phyloP scores from a whole-genome alignment of 108 stramenopile genomes.

The Conticribra weissflogii region DNA sequence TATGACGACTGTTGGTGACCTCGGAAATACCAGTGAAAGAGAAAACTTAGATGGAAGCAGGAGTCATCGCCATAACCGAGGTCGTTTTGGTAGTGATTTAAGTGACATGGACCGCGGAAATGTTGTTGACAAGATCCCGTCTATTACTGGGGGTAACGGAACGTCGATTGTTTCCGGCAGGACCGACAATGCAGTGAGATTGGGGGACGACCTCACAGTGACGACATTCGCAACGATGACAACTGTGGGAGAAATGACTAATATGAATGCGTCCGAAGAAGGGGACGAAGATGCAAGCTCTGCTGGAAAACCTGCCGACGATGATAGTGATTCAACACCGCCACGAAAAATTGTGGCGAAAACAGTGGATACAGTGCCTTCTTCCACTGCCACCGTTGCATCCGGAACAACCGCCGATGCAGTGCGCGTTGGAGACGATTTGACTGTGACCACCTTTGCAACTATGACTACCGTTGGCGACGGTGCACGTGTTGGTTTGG shows the following conservation, averaged over 20 bases:
- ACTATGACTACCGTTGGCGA: conserved; percentile 13
- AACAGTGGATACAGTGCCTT: neutral
- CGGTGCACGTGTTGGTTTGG: conserved; percentile 2
- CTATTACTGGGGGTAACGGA: conserved; percentile 1
- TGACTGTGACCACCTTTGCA: conserved; percentile 23
- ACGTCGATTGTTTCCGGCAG: conserved; percentile 21
- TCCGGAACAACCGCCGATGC: conserved; percentile 16
- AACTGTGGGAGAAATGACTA: conserved; percentile 7
- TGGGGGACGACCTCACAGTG: conserved; percentile 20
- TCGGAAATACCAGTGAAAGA: conserved; percentile 14
- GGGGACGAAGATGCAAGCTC: neutral
- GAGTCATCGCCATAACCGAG: neutral
- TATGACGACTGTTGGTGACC: conserved; percentile 45
- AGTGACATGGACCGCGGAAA: neutral
- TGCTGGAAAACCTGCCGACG: neutral
- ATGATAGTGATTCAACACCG: neutral
- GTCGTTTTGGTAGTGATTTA: neutral
- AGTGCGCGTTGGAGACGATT: conserved; percentile 10
- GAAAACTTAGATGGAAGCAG: conserved; percentile 10
- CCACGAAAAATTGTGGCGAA: neutral
- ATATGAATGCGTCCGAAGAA: neutral
- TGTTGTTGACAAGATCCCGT: conserved; percentile 20
- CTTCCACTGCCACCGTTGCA: neutral
- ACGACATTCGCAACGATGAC: conserved; percentile 31
- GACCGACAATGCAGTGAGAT: conserved; percentile 25